Percentiles rank a stretch among this genome's conserved stretches.
Evolutionary conservation across 2,329 filamentous ascomycete genomes (phyloP).

Genomic region (Penicillium sp.): DNA sequence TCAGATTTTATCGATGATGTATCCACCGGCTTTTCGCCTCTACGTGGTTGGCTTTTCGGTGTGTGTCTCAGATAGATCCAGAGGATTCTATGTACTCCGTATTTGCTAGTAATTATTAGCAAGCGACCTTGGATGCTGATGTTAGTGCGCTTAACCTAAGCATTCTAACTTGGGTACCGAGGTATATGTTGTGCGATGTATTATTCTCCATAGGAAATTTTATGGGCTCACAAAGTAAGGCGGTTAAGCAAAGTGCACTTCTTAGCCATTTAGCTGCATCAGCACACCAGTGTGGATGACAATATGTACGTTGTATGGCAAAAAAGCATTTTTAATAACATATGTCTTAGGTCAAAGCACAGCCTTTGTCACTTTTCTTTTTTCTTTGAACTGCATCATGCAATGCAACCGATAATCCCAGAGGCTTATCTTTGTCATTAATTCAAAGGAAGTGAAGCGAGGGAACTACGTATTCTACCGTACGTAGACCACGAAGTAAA

Average conservation of each 20-base stretch:
- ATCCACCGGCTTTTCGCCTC: not conserved
- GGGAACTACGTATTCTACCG: not conserved
- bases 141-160: not conserved
- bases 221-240: not conserved
- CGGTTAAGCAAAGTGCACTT: not conserved
- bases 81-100: not conserved
- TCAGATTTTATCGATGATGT: not conserved
- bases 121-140: not conserved
- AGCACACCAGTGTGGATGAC: not conserved
- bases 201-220: not conserved
- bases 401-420: not conserved
- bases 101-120: not conserved
- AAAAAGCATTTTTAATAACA: not conserved
- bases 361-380: not conserved
- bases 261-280: not conserved
- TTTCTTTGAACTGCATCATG: not conserved
- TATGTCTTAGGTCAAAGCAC: conserved; percentile 2
- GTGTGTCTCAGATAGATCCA: conserved; percentile 4
- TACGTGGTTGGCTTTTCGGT: not conserved
- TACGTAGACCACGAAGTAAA: no score
- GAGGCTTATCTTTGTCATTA: not conserved
- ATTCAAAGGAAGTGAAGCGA: not conserved
- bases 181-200: not conserved
- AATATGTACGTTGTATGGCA: not conserved
- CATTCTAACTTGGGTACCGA: not conserved